These are phyloP conservation scores for Septoria linicola DNA, from an alignment of 2,329 filamentous ascomycete species.

Conservation along the genomic window DNA sequence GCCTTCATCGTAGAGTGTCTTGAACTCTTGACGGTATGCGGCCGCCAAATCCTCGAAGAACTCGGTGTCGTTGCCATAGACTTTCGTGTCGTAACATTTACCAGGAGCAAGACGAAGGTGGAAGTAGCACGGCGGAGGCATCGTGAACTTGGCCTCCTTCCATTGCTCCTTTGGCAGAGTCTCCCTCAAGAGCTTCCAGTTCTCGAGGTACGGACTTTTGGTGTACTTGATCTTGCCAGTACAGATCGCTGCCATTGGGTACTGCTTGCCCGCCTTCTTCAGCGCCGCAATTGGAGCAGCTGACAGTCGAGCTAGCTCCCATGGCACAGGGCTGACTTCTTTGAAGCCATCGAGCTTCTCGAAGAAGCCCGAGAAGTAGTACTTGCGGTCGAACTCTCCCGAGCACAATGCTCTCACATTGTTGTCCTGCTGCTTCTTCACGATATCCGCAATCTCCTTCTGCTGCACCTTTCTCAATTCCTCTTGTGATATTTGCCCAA, in stretches of 20 bases:
- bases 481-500: constrained; percentile 54
- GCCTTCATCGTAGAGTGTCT: constrained; percentile 38
- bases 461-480: constrained; percentile 64
- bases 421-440: constrained; percentile 62
- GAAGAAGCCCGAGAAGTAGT: constrained; percentile 43
- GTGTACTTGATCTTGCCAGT: constrained; percentile 40
- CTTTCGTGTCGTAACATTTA: constrained; percentile 38
- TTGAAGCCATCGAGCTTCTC: constrained; percentile 42
- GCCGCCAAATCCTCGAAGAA: constrained; percentile 41
- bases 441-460: constrained; percentile 63
- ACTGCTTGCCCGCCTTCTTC: constrained; percentile 42
- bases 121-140: constrained; percentile 42
- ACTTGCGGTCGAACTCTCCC: constrained; percentile 61
- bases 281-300: constrained; percentile 40
- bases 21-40: constrained; percentile 40
- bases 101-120: constrained; percentile 39
- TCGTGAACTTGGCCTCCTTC: constrained; percentile 41
- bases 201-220: constrained; percentile 39
- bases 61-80: constrained; percentile 37
- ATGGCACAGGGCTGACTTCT: constrained; percentile 40
- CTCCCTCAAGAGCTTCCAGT: constrained; percentile 39
- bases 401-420: constrained; percentile 65
- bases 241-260: constrained; percentile 41
- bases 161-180: constrained; percentile 38
- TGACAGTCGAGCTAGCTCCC: constrained; percentile 39